Percentiles rank a stretch among this genome's conserved stretches.
Evolutionary conservation across 805 yeast species (phyloP).

Genomic region (baker's yeast (Saccharomyces cerevisiae)): DNA sequence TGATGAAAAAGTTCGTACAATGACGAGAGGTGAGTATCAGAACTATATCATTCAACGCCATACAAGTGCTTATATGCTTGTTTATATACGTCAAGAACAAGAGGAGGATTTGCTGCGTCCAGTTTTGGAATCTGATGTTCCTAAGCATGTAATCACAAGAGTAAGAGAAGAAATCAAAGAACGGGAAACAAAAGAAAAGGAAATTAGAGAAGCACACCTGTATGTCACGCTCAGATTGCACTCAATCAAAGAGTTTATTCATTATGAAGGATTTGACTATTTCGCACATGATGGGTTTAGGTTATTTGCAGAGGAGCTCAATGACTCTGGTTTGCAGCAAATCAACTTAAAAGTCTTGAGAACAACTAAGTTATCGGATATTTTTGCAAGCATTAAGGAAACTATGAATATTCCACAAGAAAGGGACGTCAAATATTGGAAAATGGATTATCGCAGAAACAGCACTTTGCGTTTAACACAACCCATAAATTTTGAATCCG

Average conservation of each 20-base stretch:
- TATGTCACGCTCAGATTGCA: conserved; percentile 52
- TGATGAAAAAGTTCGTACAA: conserved; percentile 39
- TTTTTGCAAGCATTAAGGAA: conserved; percentile 44
- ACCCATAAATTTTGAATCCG: conserved; percentile 26
- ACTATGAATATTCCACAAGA: conserved; percentile 33
- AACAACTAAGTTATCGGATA: conserved; percentile 42
- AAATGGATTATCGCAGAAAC: conserved; percentile 59
- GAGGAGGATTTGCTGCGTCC: conserved; percentile 52
- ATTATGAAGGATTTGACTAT: conserved; percentile 67
- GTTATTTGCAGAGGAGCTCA: conserved; percentile 43
- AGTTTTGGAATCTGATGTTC: conserved; percentile 47
- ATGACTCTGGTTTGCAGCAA: conserved; percentile 40
- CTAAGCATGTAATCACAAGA: conserved; percentile 58
- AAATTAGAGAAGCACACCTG: conserved; percentile 63
- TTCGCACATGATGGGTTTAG: conserved; percentile 44
- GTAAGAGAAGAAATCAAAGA: conserved; percentile 57
- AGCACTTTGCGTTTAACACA: conserved; percentile 58
- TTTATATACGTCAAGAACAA: conserved; percentile 65
- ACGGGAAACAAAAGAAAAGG: conserved; percentile 44
- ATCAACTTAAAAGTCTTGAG: conserved; percentile 44
- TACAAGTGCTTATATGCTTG: conserved; percentile 95
- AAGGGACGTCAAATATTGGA: conserved; percentile 48
- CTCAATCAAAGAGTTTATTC: conserved; percentile 44
- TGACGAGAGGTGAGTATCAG: conserved; percentile 54
- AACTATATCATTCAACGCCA: conserved; percentile 65